phyloP scores from a whole-genome alignment of 208 protist species.

The Strigomonas culicis region DNA sequence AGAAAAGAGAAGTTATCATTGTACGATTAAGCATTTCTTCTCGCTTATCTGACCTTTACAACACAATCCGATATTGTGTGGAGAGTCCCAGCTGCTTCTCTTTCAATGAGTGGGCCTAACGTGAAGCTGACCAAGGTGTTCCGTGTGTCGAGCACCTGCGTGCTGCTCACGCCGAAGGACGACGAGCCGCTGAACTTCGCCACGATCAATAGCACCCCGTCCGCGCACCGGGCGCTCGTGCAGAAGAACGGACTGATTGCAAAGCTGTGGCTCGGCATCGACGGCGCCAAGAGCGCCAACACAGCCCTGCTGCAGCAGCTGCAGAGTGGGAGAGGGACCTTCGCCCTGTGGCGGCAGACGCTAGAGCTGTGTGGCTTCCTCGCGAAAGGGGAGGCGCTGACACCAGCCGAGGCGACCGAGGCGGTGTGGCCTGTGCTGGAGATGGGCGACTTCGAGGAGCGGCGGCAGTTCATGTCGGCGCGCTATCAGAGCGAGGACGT shows the following conservation, averaged over 20 bases:
- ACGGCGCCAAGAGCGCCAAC: conserved; percentile 30
- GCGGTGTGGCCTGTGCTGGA: conserved; percentile 51
- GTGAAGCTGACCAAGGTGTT: conserved; percentile 24
- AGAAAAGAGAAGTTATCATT: neutral
- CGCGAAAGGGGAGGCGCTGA: conserved; percentile 2
- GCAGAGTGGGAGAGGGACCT: conserved; percentile 17
- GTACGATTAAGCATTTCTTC: neutral
- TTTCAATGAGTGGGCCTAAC: conserved; percentile 6
- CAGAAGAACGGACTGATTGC: conserved; percentile 68
- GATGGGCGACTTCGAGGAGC: conserved; percentile 19
- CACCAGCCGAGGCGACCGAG: conserved; percentile 12
- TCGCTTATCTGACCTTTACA: conserved; percentile 10
- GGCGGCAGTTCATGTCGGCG: conserved; percentile 19
- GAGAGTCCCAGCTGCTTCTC: too few species aligned
- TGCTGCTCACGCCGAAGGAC: conserved; percentile 42
- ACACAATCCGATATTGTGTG: too few species aligned
- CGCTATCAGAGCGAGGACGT: conserved; percentile 21
- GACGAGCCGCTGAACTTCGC: conserved; percentile 41
- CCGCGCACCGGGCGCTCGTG: conserved; percentile 46
- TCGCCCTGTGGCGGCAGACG: neutral
- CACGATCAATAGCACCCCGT: conserved; percentile 50
- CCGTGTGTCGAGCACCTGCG: conserved; percentile 43
- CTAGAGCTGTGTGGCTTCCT: conserved; percentile 8
- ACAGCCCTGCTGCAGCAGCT: conserved; percentile 24
- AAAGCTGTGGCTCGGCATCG: conserved; percentile 33